Base-by-base conservation (phyloP, 345 rosid species). In the Gynandropsis gynandra region DNA sequence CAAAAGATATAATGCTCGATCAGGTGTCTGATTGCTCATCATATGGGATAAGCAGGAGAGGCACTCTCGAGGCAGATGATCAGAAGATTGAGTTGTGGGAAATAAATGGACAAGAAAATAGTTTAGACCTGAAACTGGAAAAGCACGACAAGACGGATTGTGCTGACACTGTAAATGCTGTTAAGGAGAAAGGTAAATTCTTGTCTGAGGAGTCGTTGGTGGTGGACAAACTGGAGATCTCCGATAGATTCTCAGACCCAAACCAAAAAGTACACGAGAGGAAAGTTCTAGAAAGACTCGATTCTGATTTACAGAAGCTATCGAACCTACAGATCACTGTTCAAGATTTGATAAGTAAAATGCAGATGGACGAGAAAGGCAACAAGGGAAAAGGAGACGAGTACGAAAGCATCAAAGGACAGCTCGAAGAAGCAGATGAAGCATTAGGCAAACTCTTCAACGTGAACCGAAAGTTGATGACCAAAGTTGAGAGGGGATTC, bases 1-100 rank as follows among this genome's bases (percentile, higher is more conserved):
- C 85, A 10, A 92, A 92, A 74, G 97, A 92, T 63, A 85, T 92
- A 45, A 70, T 92, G 63, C 97, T 92, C 20, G 99, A 92, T 69
- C 94, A 83, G 73, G 62, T 72, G 24, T 93, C 94, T 0, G 99
- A 85, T 63, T 74, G 81, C 59, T 87, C 95, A 10, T 78, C 95
- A 1, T 70, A 82, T 38, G 86, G 88, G 55, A 50, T 61, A 40
- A 80, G 82, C 54, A 76, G 81, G 79, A 74, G 79, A 73, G 86
- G 65, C 54, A 56, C 70, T 35, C 16, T 40, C 16, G 87, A 71
- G 56, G 54, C 64, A n/a, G 80, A 77, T 56, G 62, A 73, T 62
- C 73, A 62, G 50, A 73, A 62, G 56, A n/a, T n/a, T n/a, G n/a
- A n/a, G n/a, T n/a, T n/a, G n/a, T n/a, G n/a, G n/a, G n/a, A n/a